phyloP scores from a whole-genome alignment of 768 basidiomycete genomes.

The Coprinopsis marcescibilis region DNA sequence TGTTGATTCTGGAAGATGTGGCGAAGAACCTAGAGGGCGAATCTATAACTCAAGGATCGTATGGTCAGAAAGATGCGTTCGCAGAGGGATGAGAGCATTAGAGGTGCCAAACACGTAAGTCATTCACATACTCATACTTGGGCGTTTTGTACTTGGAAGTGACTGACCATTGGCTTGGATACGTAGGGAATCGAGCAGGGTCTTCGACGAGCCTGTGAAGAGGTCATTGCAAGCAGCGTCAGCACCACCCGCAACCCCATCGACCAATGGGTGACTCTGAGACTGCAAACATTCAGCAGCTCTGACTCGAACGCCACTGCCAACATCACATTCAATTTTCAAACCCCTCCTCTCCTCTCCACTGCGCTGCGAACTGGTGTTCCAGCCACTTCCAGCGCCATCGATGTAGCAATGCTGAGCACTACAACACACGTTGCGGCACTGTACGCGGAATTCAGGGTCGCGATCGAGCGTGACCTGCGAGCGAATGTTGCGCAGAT shows the following conservation, averaged over 20 bases:
- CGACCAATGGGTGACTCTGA: conserved; percentile 57
- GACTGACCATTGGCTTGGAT: no score
- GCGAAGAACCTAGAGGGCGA: conserved; percentile 59
- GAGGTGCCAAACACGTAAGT: conserved; percentile 65
- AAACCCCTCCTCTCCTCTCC: conserved; percentile 12
- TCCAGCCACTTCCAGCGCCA: conserved; percentile 3
- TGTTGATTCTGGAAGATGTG: conserved; percentile 90
- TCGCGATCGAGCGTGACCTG: conserved; percentile 49
- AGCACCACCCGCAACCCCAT: conserved; percentile 53
- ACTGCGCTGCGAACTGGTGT: conserved; percentile 4
- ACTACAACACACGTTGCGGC: conserved; percentile 24
- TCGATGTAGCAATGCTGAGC: conserved; percentile 37
- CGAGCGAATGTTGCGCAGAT: conserved; percentile 52
- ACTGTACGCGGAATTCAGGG: conserved; percentile 51
- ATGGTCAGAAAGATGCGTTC: not conserved
- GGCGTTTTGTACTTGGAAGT: no score
- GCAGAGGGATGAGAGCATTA: conserved; percentile 50
- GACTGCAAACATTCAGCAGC: conserved; percentile 26
- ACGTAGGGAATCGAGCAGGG: conserved; percentile 84
- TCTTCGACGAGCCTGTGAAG: conserved; percentile 81
- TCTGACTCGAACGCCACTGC: conserved; percentile 10
- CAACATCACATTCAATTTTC: conserved; percentile 1
- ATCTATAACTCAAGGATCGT: conserved; percentile 31
- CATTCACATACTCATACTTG: not conserved
- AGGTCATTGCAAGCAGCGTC: conserved; percentile 64